Percentiles rank a stretch among this genome's conserved stretches.
Evolutionary conservation across 179 eudicot genomes (phyloP).

Genomic region (Beta corolliflora): DNA sequence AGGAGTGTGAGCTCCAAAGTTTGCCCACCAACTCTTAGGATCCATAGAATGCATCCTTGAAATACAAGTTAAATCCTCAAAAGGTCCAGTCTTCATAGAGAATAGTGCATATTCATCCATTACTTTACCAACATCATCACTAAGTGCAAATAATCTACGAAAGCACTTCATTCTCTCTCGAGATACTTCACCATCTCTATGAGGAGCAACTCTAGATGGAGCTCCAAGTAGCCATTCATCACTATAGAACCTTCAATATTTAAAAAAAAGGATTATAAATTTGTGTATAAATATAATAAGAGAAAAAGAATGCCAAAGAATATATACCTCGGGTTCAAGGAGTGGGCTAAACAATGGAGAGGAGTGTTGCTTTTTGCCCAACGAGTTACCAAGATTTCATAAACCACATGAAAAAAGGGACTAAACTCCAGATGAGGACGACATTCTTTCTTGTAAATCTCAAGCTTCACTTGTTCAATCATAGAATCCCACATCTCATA

Average conservation of each 20-base stretch:
- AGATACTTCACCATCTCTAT: neutral
- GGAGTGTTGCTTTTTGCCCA: slow-evolving; percentile 24
- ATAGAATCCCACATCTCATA: slow-evolving; percentile 34
- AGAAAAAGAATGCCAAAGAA: neutral
- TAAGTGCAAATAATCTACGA: neutral
- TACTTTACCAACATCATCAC: neutral
- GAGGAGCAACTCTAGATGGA: slow-evolving; percentile 8
- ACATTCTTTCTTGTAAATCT: slow-evolving; percentile 21
- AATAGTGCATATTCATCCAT: neutral
- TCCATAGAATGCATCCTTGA: neutral
- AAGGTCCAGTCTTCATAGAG: no score
- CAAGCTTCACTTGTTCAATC: slow-evolving; percentile 27
- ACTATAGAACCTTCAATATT: slow-evolving; percentile 12
- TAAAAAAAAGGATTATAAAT: neutral
- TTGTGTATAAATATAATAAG: neutral
- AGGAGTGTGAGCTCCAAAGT: slow-evolving; percentile 17
- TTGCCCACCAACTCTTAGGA: slow-evolving; percentile 14
- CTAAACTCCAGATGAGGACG: neutral
- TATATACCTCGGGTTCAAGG: slow-evolving; percentile 10
- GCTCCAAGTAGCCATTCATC: slow-evolving; percentile 13
- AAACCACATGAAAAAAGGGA: slow-evolving; percentile 23
- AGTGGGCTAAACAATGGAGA: slow-evolving; percentile 20
- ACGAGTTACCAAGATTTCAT: slow-evolving; percentile 2
- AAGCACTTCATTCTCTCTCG: slow-evolving; percentile 12
- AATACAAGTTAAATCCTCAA: neutral